Evolutionary conservation across 805 yeast species (phyloP).

Genomic region (Lipomyces chichibuensis): DNA sequence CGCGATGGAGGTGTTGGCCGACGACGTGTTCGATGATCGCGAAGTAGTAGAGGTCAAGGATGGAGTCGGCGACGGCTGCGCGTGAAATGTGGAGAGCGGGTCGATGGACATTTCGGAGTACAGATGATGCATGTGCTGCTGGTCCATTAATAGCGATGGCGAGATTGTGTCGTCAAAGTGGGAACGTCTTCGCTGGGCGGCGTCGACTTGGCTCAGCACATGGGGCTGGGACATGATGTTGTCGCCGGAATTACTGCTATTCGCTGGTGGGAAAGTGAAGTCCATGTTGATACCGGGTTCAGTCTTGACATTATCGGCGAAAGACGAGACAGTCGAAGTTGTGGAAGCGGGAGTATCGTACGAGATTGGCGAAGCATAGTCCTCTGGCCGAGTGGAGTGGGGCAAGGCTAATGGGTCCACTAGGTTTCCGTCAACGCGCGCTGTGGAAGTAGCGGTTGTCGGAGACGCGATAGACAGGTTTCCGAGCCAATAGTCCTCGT

Average conservation of each 20-base stretch:
- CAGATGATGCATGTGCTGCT: neutral
- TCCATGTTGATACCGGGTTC: conserved; percentile 25
- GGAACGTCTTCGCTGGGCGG: neutral
- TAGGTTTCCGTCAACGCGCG: neutral
- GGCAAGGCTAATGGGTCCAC: neutral
- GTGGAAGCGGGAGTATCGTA: conserved; percentile 27
- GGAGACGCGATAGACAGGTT: conserved; percentile 26
- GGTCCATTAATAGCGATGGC: neutral
- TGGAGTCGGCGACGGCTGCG: conserved; percentile 30
- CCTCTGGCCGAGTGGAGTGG: conserved; percentile 13
- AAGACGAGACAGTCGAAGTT: conserved; percentile 12
- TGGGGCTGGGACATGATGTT: conserved; percentile 22
- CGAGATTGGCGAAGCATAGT: conserved; percentile 20
- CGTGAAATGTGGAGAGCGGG: neutral
- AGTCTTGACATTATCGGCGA: conserved; percentile 3
- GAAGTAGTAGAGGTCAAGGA: conserved; percentile 26
- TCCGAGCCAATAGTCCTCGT: conserved; percentile 31
- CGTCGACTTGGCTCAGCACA: conserved; percentile 19
- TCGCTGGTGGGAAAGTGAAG: conserved; percentile 19
- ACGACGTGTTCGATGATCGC: conserved; percentile 19
- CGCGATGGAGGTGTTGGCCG: conserved; percentile 1
- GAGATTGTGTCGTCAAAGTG: conserved; percentile 3
- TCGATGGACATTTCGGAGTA: neutral
- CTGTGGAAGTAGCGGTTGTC: conserved; percentile 11
- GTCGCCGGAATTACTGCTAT: neutral